Evolutionary conservation across 1,284 basidiomycete genomes (phyloP).

Genomic region (Irpex lacteus): DNA sequence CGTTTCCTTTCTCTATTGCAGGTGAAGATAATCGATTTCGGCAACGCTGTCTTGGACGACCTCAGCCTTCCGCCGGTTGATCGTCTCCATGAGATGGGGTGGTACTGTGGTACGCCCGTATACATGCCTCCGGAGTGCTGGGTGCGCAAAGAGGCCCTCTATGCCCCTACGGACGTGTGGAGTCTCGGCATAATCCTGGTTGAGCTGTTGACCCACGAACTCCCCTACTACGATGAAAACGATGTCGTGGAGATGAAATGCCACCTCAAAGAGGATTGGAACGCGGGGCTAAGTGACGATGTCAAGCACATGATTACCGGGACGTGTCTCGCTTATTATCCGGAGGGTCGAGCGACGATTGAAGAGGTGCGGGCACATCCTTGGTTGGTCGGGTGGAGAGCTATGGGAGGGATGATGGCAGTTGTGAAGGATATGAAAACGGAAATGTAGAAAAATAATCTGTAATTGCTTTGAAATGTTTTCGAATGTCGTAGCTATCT

Average conservation of each 20-base stretch:
- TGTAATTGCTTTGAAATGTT: neutral
- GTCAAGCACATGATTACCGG: neutral
- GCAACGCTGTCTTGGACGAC: neutral
- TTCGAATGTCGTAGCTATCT: neutral
- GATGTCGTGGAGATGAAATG: neutral
- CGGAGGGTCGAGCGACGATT: neutral
- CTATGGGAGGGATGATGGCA: neutral
- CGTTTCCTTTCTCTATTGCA: neutral
- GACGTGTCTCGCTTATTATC: neutral
- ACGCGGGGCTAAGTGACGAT: neutral
- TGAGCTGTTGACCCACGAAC: neutral
- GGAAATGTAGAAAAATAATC: neutral
- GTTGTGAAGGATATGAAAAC: neutral
- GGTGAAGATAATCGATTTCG: neutral
- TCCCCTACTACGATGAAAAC: neutral
- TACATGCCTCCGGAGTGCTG: neutral
- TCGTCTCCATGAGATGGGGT: neutral
- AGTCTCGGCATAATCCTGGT: neutral
- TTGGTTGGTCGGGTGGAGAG: neutral
- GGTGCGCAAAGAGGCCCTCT: neutral
- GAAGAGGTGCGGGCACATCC: neutral
- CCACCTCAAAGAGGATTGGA: neutral
- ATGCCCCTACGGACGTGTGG: neutral
- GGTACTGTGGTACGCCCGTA: neutral
- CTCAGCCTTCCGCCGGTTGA: neutral